These are phyloP conservation scores for Arxiozyma telluris DNA, from an alignment of 1,139 yeast genomes.

Conservation along the genomic window DNA sequence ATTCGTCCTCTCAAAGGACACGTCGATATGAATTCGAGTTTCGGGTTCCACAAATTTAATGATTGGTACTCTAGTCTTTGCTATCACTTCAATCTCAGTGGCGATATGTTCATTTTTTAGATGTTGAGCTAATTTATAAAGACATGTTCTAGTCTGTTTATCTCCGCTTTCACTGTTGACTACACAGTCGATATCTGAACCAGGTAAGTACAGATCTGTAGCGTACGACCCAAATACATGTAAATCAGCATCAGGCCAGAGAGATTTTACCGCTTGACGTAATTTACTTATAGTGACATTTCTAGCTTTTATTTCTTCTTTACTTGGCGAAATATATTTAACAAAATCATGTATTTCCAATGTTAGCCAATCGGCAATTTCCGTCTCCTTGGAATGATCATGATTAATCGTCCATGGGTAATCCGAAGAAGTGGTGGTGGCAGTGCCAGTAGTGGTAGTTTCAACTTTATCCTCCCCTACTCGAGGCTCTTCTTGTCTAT, in stretches of 20 bases:
- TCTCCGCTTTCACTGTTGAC: slow-evolving; percentile 57
- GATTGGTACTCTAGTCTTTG: slow-evolving; percentile 94
- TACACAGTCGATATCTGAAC: slow-evolving; percentile 95
- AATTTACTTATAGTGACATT: slow-evolving; percentile 58
- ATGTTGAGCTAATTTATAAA: slow-evolving; percentile 68
- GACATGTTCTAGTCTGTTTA: slow-evolving; percentile 56
- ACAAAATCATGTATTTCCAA: slow-evolving; percentile 83
- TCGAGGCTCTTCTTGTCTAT: background rate
- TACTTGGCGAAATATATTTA: slow-evolving; percentile 79
- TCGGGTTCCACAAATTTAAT: slow-evolving; percentile 79
- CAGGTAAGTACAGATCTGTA: slow-evolving; percentile 87
- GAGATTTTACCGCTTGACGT: slow-evolving; percentile 43
- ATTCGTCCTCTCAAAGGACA: slow-evolving; percentile 82
- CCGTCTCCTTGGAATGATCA: slow-evolving; percentile 66
- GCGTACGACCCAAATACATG: slow-evolving; percentile 95
- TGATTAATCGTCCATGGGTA: slow-evolving; percentile 78
- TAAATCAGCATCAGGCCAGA: slow-evolving; percentile 79
- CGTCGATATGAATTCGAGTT: slow-evolving; percentile 73
- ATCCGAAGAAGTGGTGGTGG: slow-evolving; percentile 19
- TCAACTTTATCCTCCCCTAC: background rate
- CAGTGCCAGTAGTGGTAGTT: background rate
- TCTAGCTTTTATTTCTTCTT: slow-evolving; percentile 61
- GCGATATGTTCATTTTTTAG: slow-evolving; percentile 59
- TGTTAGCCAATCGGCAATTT: slow-evolving; percentile 81
- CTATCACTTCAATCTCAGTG: slow-evolving; percentile 72